phyloP scores from a whole-genome alignment of 495 filamentous ascomycete species.

The Cairneyella variabilis region DNA sequence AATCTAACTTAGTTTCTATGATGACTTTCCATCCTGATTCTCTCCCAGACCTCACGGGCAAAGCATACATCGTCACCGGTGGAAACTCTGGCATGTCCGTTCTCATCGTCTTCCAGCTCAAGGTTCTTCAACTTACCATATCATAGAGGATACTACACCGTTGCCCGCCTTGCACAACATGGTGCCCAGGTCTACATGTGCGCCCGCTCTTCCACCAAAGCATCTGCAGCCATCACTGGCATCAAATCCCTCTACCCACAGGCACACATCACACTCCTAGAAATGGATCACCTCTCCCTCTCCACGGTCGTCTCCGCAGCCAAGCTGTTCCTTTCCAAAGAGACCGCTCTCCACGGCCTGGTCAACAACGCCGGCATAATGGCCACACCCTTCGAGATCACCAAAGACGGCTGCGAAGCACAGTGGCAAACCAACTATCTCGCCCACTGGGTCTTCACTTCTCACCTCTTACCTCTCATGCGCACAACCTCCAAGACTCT shows the following conservation, averaged over 20 bases:
- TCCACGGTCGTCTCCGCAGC: conserved; percentile 29
- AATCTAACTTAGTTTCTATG: conserved; percentile 9
- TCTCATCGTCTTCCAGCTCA: conserved; percentile 1
- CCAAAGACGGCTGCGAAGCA: conserved; percentile 59
- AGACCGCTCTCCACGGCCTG: conserved; percentile 50
- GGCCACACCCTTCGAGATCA: conserved; percentile 42
- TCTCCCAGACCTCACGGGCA: conserved; percentile 50
- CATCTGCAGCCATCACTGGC: conserved; percentile 43
- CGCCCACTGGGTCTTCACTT: conserved; percentile 64
- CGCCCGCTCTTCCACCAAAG: conserved; percentile 52
- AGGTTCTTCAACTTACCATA: conserved; percentile 13
- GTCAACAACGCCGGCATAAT: conserved; percentile 72
- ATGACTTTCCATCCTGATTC: conserved; percentile 40
- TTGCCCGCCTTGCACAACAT: conserved; percentile 59
- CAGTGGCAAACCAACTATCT: conserved; percentile 70
- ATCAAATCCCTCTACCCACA: conserved; percentile 42
- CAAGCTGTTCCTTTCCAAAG: conserved; percentile 34
- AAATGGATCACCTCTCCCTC: conserved; percentile 40
- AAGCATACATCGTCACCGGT: conserved; percentile 60
- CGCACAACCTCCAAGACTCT: conserved; percentile 46
- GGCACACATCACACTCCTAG: conserved; percentile 35
- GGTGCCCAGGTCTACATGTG: conserved; percentile 61
- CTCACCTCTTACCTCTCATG: conserved; percentile 53
- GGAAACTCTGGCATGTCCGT: conserved; percentile 44
- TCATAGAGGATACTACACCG: conserved; percentile 55